phyloP scores from a whole-genome alignment of 2,329 filamentous ascomycete species.

The Neofusicoccum sp. region DNA sequence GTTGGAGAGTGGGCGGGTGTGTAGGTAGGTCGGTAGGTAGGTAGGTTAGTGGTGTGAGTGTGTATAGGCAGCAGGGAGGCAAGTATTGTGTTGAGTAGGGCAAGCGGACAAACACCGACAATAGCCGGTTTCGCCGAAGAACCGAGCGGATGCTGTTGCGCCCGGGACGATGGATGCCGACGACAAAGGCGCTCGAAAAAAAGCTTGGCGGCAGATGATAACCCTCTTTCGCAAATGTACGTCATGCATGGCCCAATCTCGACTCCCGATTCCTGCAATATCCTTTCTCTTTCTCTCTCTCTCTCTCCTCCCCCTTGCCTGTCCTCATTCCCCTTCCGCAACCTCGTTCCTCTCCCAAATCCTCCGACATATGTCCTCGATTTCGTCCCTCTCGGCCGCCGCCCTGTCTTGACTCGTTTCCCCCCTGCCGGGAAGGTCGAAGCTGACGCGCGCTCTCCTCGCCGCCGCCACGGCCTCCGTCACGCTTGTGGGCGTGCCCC shows the following conservation, averaged over 20 bases:
- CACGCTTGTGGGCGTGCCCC: slow-evolving; percentile 31
- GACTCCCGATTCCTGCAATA: slow-evolving; percentile 19
- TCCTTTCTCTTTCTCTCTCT: neutral
- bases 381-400: slow-evolving; percentile 27
- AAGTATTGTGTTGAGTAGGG: too few relatives aligned
- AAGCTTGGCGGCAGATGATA: too few relatives aligned
- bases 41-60: neutral
- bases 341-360: slow-evolving; percentile 44
- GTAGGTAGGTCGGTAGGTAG: neutral
- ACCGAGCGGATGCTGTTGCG: too few relatives aligned
- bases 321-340: slow-evolving; percentile 39
- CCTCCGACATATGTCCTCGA: slow-evolving; percentile 43
- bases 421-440: slow-evolving; percentile 19
- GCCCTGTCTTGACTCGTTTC: slow-evolving; percentile 15
- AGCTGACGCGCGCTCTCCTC: slow-evolving; percentile 23
- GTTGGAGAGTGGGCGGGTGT: too few relatives aligned
- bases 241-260: neutral
- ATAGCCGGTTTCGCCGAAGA: too few relatives aligned
- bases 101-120: too few relatives aligned
- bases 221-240: too few relatives aligned
- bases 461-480: slow-evolving; percentile 29
- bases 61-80: too few relatives aligned
- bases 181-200: too few relatives aligned
- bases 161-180: too few relatives aligned
- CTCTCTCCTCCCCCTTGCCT: neutral